Percentiles rank a stretch among this genome's conserved stretches.
These are phyloP conservation scores for Talaromyces sp. DNA, from an alignment of 2,329 filamentous ascomycete species.

Conservation along the genomic window DNA sequence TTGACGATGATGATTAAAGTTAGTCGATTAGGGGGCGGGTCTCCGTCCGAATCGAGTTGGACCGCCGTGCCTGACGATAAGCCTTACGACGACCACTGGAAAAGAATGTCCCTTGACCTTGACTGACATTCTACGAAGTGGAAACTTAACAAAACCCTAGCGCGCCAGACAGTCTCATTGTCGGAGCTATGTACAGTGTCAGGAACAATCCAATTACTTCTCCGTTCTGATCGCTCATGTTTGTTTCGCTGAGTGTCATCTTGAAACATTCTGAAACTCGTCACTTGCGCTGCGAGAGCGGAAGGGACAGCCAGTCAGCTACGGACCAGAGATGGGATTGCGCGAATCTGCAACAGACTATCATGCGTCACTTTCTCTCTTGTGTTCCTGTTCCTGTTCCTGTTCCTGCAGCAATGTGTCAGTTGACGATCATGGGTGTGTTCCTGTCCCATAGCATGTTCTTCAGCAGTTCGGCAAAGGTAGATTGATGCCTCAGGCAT, in stretches of 20 bases:
- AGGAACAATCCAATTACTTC: neutral
- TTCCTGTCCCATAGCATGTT: neutral
- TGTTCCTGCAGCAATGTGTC: neutral
- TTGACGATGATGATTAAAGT: neutral
- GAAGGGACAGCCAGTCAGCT: neutral
- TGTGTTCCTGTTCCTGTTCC: neutral
- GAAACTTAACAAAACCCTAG: neutral
- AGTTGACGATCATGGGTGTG: neutral
- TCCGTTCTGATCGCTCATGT: neutral
- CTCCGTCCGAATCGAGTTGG: neutral
- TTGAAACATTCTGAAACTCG: slow-evolving; percentile 11
- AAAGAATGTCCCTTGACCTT: neutral
- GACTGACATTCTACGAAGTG: neutral
- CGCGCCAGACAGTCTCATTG: neutral
- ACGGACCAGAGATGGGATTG: neutral
- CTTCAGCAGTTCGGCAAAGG: neutral
- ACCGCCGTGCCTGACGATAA: neutral
- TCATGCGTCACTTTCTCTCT: too few relatives aligned
- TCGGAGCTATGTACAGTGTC: neutral
- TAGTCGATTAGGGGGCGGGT: slow-evolving; percentile 4
- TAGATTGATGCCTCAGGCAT: slow-evolving; percentile 7
- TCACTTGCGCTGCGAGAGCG: neutral
- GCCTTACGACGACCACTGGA: neutral
- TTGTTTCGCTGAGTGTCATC: neutral
- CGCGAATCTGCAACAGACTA: slow-evolving; percentile 1